Evolutionary conservation across 140 eudicot genomes (phyloP), one percentile per base, ranked within the genome.

Genomic region (Cichorium intybus): DNA sequence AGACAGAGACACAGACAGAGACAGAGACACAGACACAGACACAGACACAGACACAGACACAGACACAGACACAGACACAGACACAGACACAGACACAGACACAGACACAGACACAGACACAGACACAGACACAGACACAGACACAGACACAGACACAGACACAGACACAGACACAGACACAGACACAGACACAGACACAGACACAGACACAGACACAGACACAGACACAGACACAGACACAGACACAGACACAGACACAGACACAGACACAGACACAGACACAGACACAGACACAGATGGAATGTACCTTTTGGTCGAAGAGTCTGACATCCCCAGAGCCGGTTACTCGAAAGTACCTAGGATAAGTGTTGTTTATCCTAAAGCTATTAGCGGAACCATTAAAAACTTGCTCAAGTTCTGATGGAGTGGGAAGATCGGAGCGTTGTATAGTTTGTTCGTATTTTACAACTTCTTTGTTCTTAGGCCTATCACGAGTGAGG

Each of bases 251-350:
- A 41, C 3, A 37, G n/a, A 68, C 26, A 28, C 24, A 15, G 9
- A 12, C 23, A 66, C 43, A 66, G 1, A 24, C 14, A 41, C 26
- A 63, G 62, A 55, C 53, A 58, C 34, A 56, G 56, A 48, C 56
- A 70, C 45, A 23, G 63, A 45, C 60, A 60, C 12, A 9, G 3
- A 34, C 9, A 28, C 28, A 56, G 22, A 20, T 37, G 39, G 10
- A 62, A 62, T 79, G 49, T 73, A 93, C 99, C 97, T 82, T 90
- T 39, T 75, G 88, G 53, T 89, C 96, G 57, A 94, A 76, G 56
- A 86, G 76, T 50, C 99, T 80, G 60, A 94, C 99, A 46, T 94
- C 99, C 60, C 97, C 99, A 39, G 99, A 89, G 69, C 99, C 99
- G 71, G 99, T 94, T 26, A 94, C 93, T 24, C 99, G 86, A 50